Evolutionary conservation across 148 eudicot species (phyloP).

Genomic region (Vaccinium darrowii): DNA sequence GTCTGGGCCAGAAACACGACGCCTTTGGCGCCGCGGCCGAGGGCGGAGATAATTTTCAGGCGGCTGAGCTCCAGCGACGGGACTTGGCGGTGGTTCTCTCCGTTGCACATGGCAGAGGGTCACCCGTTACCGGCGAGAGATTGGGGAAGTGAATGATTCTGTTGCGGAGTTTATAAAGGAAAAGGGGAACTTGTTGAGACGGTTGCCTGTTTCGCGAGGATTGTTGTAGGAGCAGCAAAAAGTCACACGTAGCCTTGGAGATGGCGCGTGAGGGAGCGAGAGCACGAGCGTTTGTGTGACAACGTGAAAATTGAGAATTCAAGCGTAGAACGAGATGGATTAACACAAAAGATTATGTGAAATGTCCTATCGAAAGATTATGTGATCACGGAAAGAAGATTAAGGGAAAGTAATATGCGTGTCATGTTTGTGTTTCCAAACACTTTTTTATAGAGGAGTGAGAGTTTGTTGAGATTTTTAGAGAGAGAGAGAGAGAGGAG

Average conservation of each 20-base stretch:
- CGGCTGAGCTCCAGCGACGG: slow-evolving; percentile 30
- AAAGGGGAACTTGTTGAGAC: neutral
- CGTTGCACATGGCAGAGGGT: slow-evolving; percentile 23
- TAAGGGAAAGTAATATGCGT: no score
- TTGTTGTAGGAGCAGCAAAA: neutral
- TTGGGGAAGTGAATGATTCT: neutral
- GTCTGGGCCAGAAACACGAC: slow-evolving; percentile 54
- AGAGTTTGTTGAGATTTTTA: no score
- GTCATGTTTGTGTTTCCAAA: neutral
- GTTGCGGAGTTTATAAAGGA: slow-evolving; percentile 5
- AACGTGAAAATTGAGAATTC: neutral
- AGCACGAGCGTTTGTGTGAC: no score
- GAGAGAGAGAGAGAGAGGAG: neutral
- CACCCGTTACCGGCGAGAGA: neutral
- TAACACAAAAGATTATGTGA: neutral
- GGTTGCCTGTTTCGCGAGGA: neutral
- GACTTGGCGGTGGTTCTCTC: slow-evolving; percentile 10
- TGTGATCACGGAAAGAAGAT: neutral
- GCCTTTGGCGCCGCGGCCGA: slow-evolving; percentile 76
- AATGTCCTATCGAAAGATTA: neutral
- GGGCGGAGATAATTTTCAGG: slow-evolving; percentile 38
- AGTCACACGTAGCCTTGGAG: neutral
- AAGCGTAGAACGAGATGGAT: neutral
- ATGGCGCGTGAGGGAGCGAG: no score
- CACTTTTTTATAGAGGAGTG: neutral